Evolutionary conservation across 805 yeast species (phyloP), one percentile per base, ranked within the genome.

Genomic region (Metschnikowia bowlesiae): DNA sequence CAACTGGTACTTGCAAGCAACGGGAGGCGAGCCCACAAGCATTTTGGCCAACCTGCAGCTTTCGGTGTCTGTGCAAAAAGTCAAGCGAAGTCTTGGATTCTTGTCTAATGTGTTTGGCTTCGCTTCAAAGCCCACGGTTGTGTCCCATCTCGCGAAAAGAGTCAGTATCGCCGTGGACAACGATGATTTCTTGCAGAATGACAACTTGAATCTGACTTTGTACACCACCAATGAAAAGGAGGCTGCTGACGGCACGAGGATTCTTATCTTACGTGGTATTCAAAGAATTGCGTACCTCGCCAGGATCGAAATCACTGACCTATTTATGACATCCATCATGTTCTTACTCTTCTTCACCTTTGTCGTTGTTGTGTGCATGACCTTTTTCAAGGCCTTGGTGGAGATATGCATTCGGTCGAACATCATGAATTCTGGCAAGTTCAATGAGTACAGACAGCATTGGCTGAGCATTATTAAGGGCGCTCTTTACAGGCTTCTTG

Each of bases 1-100:
- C 56, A 81, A 85, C 65, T 92, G 99, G 99, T 92, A 92, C 67
- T 84, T 92, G 47, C 97, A 92, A 70, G 74, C 96, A 7, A 94
- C 99, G 1, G 97, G 97, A 36, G 99, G 99, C 50, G 65, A 78
- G 0, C 83, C 95, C 0, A 85, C 97, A 4, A 87, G 87, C 39
- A 81, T 89, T 35, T 69, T 92, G 39, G 70, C 79, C 7, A 83
- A 89, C 61, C 67, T 76, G 54, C 79, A 83, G 55, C 70, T 90
- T 39, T 89, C 97, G 2, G 80, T 94, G 48, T 85, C 94, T 11
- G 96, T 90, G n/a, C 96, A 88, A 63, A 60, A 59, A 45, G 54
- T 59, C 35, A 70, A 66, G 55, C 59, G 75, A 48, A 59, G 60
- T 4, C 51, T 59, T 8, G 61, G 60, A 29, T 34, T 13, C 26